phyloP scores from a whole-genome alignment of 345 rosid species.

The Brassica incana region DNA sequence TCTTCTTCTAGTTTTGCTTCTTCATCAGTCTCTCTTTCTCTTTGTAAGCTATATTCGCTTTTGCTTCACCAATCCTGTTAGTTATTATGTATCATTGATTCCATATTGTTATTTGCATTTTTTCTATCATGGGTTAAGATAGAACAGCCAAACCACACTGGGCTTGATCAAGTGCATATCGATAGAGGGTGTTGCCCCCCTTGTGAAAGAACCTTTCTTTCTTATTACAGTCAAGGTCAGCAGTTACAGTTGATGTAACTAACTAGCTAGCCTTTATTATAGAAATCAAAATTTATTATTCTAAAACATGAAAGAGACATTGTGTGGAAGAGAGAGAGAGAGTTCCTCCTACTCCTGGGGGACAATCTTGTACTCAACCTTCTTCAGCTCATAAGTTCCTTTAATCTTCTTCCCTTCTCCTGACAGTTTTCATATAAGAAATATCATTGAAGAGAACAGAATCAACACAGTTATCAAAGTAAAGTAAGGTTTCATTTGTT shows the following conservation, averaged over 20 bases:
- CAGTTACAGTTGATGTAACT: not conserved
- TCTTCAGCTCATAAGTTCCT: constrained; percentile 78
- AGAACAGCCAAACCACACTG: not conserved
- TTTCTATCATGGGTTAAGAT: not conserved
- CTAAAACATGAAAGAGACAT: constrained; percentile 1
- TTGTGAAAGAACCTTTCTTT: not conserved
- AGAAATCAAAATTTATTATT: not conserved
- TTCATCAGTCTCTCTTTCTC: not conserved
- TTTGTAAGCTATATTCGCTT: not conserved
- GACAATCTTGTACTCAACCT: constrained; percentile 78
- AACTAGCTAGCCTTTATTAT: not conserved
- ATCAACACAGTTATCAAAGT: not conserved
- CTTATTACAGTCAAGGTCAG: not conserved
- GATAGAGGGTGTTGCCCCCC: not conserved
- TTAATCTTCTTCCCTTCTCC: constrained; percentile 77
- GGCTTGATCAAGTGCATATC: not conserved
- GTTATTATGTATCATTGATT: not conserved
- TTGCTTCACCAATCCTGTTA: not conserved
- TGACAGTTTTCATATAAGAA: constrained; percentile 44
- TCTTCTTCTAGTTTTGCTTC: not conserved
- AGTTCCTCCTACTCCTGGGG: constrained; percentile 37
- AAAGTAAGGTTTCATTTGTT: not conserved
- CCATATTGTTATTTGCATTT: not conserved
- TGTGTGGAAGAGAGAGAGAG: not conserved
- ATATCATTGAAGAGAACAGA: not conserved